These are phyloP conservation scores for Diospyros kaki DNA, from an alignment of 148 eudicot species.

Conservation along the genomic window DNA sequence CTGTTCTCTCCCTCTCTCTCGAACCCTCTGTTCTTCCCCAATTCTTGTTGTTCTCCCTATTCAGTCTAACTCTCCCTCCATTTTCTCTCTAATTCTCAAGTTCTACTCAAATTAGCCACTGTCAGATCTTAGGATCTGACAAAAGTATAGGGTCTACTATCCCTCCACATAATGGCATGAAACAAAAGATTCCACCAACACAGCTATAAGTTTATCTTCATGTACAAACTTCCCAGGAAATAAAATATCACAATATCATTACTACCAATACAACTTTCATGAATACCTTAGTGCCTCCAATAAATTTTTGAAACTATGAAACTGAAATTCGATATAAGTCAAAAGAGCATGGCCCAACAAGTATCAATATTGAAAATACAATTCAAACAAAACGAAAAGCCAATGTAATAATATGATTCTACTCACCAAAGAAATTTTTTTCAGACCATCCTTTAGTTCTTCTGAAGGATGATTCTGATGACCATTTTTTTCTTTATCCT, in stretches of 20 bases:
- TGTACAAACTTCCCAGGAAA: conserved; percentile 5
- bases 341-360: not conserved
- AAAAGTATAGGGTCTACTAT: not conserved
- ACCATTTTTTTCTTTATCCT: conserved; percentile 35
- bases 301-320: not conserved
- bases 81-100: not conserved
- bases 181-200: conserved; percentile 3
- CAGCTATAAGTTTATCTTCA: not conserved
- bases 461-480: conserved; percentile 36
- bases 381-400: conserved; percentile 8
- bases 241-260: not conserved
- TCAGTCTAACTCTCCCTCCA: too few relatives aligned
- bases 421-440: conserved; percentile 69
- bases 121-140: too few relatives aligned
- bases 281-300: not conserved
- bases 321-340: not conserved
- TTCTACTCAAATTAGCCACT: not conserved
- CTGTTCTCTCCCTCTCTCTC: too few relatives aligned
- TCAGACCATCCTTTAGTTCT: conserved; percentile 56
- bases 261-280: not conserved
- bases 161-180: not conserved
- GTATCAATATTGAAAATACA: conserved; percentile 8
- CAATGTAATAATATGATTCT: not conserved
- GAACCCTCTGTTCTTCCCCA: too few relatives aligned
- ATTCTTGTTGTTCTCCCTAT: too few relatives aligned